Base-by-base conservation (phyloP, 1,284 basidiomycete genomes). In the Trichosporon sp. region DNA sequence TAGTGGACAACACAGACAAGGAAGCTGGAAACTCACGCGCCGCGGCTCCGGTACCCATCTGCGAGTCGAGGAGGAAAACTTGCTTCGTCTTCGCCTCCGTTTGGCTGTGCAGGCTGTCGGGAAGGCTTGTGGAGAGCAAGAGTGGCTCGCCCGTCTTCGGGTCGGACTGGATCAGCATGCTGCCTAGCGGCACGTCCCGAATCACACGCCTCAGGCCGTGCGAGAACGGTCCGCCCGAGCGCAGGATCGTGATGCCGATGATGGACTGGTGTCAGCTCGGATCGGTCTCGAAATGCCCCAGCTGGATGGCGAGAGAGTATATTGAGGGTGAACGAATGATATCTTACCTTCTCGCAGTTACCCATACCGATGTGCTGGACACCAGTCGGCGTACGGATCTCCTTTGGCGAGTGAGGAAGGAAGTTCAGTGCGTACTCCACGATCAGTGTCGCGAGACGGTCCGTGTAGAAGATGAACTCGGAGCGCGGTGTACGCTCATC, bases 1-100 rank as follows among this genome's bases (percentile, higher is more conserved):
- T 31, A 4, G 4, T 29, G 21, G 16, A 2, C 2, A 14, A 16
- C 7, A 34, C 33, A 13, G 33, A 13, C 8, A 34, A 7, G 33
- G 33, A 34, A 13, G 33, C 33, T 8, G 33, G 13, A 37, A 11
- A 75, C 78, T 70, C 33, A 80, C 78, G 89, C 0, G 92, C 94
- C 4, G 95, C 88, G 0, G 95, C 95, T 2, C 89, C 95, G 0
- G 95, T 98, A 4, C 92, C 93, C 78, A 98, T 93, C 83, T 93
- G 95, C 3, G 91, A 90, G 75, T 98, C 95, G 32, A 97, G 83
- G n/a, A 99, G 80, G 75, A 97, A 88, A 0, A 95, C 93, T 82
- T 88, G 92, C 2, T 90, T 83, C 49, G 89, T 82, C 64, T 82
- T 77, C 1, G 93, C 91, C 40, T 83, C 81, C 62, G 86, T 82